These are phyloP conservation scores for Candida patagonica DNA, from an alignment of 805 yeast genomes.

Conservation along the genomic window DNA sequence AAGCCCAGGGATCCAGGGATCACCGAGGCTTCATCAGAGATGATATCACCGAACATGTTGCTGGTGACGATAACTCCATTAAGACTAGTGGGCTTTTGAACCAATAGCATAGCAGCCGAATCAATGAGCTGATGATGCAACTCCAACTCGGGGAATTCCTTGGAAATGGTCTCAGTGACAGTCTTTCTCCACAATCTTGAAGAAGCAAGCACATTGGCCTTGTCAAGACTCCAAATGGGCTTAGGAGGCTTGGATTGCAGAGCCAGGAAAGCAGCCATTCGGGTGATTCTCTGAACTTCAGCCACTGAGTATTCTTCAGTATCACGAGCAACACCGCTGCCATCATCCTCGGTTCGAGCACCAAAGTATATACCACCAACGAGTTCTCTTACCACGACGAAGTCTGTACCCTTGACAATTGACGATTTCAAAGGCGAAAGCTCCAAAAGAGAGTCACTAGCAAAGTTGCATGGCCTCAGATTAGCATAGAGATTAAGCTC, in stretches of 20 bases:
- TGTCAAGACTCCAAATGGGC: slow-evolving; percentile 93
- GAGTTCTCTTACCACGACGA: slow-evolving; percentile 88
- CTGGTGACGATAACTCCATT: slow-evolving; percentile 90
- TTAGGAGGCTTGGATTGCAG: slow-evolving; percentile 87
- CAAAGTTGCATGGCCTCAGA: slow-evolving; percentile 93
- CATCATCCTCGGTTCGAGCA: slow-evolving; percentile 86
- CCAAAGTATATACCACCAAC: slow-evolving; percentile 99
- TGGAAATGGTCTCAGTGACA: slow-evolving; percentile 70
- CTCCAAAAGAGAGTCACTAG: slow-evolving; percentile 69
- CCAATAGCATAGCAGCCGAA: slow-evolving; percentile 97
- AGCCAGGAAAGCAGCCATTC: slow-evolving; percentile 98
- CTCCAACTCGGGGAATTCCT: slow-evolving; percentile 83
- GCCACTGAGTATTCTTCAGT: slow-evolving; percentile 86
- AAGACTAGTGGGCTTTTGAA: slow-evolving; percentile 81
- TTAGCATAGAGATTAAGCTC: slow-evolving; percentile 92
- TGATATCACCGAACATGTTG: slow-evolving; percentile 98
- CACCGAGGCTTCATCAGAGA: slow-evolving; percentile 95
- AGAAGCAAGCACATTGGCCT: slow-evolving; percentile 95
- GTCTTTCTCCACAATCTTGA: slow-evolving; percentile 95
- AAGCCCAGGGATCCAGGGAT: slow-evolving; percentile 97
- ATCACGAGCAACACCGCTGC: slow-evolving; percentile 81
- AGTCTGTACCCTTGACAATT: slow-evolving; percentile 82
- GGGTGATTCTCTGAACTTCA: slow-evolving; percentile 89
- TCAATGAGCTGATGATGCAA: slow-evolving; percentile 94
- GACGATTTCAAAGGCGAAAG: slow-evolving; percentile 83